Percentiles rank a stretch among this genome's conserved stretches.
These are phyloP conservation scores for Tillandsia fasciculata DNA, from an alignment of 176 grass and related monocot genomes.

Conservation along the genomic window DNA sequence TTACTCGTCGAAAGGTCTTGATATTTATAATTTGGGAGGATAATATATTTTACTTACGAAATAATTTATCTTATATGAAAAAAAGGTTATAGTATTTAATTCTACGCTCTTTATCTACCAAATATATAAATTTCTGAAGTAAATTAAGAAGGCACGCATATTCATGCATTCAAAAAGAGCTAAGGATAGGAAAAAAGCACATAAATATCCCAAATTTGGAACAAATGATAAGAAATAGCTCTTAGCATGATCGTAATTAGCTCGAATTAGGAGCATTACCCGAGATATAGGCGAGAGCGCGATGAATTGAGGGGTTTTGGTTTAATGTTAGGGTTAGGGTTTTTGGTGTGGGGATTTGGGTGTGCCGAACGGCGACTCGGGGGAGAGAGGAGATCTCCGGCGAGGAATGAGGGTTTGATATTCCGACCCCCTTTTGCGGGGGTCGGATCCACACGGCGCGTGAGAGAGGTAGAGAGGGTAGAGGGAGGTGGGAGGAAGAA, in stretches of 20 bases:
- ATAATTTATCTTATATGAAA: not conserved
- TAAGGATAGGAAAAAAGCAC: too few species aligned
- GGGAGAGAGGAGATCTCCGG: not conserved
- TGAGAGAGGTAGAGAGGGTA: not conserved
- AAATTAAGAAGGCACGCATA: too few species aligned
- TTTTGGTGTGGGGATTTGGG: not conserved
- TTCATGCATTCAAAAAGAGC: too few species aligned
- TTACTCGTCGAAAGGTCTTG: too few species aligned
- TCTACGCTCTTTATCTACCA: not conserved
- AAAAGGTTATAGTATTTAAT: not conserved
- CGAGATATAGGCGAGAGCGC: not conserved
- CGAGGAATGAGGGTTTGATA: slow-evolving; percentile 3
- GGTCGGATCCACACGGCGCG: not conserved
- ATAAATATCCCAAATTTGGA: not conserved
- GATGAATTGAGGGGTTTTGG: not conserved
- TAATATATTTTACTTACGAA: not conserved
- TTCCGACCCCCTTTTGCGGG: slow-evolving; percentile 4
- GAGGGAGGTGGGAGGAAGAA: not conserved
- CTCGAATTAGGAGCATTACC: slow-evolving; percentile 1
- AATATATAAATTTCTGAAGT: too few species aligned
- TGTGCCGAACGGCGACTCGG: not conserved
- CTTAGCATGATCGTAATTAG: not conserved
- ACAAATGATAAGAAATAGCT: not conserved
- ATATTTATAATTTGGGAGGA: not conserved
- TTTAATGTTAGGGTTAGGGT: slow-evolving; percentile 3